Base-by-base conservation (phyloP, 306 rosid species). In the Malus sieversii region DNA sequence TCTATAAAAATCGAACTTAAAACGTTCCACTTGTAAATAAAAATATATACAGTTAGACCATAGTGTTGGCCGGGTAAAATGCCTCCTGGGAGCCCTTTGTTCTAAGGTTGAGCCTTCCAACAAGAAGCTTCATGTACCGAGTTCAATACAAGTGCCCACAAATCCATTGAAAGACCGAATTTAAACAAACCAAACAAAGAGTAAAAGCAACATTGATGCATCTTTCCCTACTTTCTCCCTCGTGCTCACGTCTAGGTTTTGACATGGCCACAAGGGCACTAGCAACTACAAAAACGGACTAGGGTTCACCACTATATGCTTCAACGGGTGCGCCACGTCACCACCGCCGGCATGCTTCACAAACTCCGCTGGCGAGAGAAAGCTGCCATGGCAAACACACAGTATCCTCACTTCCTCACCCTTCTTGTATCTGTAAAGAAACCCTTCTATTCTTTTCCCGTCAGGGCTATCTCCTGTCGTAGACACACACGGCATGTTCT, bases 371-470 rank as follows among this genome's bases (percentile, higher is more conserved):
- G 96, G 96, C 1, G 93, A 79, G 4, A 88, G 86, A 68, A 88
- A 92, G 80, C 73, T 83, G 29, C 97, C 97, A 58, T 92, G 97
- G 55, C 97, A 92, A 23, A 88, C 89, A 5, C 97, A 92, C 32
- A 92, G 84, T 51, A 92, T 92, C 23, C 89, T 87, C 79, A 92
- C 96, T 40, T 92, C 92, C 72, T 87, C 93, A 10, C 90, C 93
- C 70, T 87, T 92, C 70, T 82, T 85, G 67, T 90, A 90, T 42
- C 89, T 75, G 73, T 88, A 92, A n/a, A 92, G 96, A 80, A 92
- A 88, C 2, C 97, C 97, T 72, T 92, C 85, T 67, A 92, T 71
- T 75, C 75, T 90, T 66, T 66, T 90, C 4, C 97, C 93, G 60
- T 82, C 64, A 38, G 96, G 93, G 15, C 97, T 96, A 0, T 74